phyloP scores from a whole-genome alignment of 2,329 filamentous ascomycete species.

The Hysterium pulicare region DNA sequence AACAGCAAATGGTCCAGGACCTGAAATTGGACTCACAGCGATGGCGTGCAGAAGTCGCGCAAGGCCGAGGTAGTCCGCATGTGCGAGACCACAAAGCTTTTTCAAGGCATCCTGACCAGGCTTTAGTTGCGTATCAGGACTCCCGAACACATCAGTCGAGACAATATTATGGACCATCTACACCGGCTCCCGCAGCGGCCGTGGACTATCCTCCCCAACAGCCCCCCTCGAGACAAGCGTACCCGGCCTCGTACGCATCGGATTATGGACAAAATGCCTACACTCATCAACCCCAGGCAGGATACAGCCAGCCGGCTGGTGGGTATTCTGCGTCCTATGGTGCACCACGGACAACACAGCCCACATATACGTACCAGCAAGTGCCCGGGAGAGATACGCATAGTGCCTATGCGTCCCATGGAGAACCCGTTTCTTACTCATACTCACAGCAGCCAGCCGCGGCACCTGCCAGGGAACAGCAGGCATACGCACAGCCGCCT shows the following conservation, averaged over 20 bases:
- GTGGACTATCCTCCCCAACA: conserved; percentile 13
- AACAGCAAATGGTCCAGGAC: conserved; percentile 49
- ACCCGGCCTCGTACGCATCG: not conserved
- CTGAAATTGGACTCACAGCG: conserved; percentile 47
- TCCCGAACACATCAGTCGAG: conserved; percentile 42
- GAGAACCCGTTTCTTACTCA: conserved; percentile 10
- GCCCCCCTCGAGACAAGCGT: conserved; percentile 3
- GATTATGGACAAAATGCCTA: not conserved
- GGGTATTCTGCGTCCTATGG: not conserved
- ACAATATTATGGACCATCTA: conserved; percentile 38
- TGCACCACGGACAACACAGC: not conserved
- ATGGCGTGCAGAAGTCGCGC: conserved; percentile 36
- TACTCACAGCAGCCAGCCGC: conserved; percentile 20
- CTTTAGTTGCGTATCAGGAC: conserved; percentile 43
- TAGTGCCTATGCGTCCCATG: not conserved
- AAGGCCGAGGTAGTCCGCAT: conserved; percentile 48
- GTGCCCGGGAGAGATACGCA: not conserved
- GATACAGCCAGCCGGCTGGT: not conserved
- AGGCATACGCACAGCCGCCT: conserved; percentile 7
- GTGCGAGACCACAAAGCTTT: conserved; percentile 36
- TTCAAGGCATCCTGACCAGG: conserved; percentile 44
- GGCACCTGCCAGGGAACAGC: conserved; percentile 10
- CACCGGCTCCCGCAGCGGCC: conserved; percentile 3
- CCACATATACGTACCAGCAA: conserved; percentile 1
- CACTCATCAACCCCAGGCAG: not conserved